Percentiles rank a stretch among this genome's conserved stretches.
These are phyloP conservation scores for Hirschioporus abietinus DNA, from an alignment of 768 basidiomycete species.

Conservation along the genomic window DNA sequence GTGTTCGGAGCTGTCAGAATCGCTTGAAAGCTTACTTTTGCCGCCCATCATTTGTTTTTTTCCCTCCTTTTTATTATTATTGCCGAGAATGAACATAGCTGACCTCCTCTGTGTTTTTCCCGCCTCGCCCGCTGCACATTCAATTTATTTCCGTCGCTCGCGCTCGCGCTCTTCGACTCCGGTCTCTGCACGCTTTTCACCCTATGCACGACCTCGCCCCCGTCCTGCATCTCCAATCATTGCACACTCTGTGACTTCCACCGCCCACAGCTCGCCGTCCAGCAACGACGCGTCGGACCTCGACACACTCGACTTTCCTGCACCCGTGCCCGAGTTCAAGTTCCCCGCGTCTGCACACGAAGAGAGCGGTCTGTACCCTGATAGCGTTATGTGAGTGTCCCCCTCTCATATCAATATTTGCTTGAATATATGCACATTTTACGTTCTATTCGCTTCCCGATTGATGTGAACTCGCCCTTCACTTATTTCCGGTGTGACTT, in stretches of 20 bases:
- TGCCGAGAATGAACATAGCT: neutral
- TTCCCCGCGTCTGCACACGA: neutral
- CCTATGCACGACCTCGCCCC: neutral
- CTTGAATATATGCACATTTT: neutral
- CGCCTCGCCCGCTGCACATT: neutral
- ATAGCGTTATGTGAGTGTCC: neutral
- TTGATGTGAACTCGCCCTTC: neutral
- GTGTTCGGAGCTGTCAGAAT: too few species aligned
- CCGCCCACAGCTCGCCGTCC: neutral
- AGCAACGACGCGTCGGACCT: neutral
- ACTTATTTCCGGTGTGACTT: neutral
- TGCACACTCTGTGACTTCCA: too few species aligned
- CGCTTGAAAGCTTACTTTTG: neutral
- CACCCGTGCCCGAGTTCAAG: neutral
- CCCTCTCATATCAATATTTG: too few species aligned
- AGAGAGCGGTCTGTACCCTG: neutral
- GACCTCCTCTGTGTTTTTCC: neutral
- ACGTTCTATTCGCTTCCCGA: neutral
- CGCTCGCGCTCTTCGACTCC: neutral
- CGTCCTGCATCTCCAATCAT: neutral
- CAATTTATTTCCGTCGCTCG: neutral
- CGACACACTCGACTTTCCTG: neutral
- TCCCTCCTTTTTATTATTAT: neutral
- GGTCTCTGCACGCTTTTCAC: neutral
- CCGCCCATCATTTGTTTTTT: neutral